A percentile compares a stretch with the other conserved stretches of the same genome.
Evolutionary conservation across 2,329 filamentous ascomycete genomes (phyloP).

Genomic region (Dothiorella sarmentorum): DNA sequence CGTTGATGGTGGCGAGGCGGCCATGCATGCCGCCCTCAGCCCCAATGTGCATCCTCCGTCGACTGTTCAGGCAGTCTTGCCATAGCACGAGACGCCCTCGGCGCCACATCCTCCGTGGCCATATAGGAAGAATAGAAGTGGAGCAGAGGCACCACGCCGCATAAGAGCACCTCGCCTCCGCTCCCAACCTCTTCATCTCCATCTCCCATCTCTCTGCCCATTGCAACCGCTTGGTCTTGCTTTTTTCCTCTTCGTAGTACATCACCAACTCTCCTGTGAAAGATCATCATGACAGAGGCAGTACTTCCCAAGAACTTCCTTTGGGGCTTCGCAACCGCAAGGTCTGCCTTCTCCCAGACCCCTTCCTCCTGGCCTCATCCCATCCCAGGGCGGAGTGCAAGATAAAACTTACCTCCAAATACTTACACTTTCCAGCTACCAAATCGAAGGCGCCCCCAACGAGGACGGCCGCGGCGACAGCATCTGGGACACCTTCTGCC

Average conservation of each 20-base stretch:
- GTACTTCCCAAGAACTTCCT: slow-evolving; percentile 39
- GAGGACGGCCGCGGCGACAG: slow-evolving; percentile 76
- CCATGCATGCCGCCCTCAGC: neutral
- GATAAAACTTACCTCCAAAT: neutral
- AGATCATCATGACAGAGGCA: slow-evolving; percentile 27
- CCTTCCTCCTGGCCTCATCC: slow-evolving; percentile 21
- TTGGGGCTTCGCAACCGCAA: slow-evolving; percentile 43
- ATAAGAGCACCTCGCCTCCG: neutral
- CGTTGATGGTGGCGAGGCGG: neutral
- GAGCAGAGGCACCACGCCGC: neutral
- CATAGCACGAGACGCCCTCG: slow-evolving; percentile 28
- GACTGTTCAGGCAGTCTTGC: neutral
- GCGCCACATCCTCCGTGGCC: slow-evolving; percentile 35
- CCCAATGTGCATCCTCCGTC: slow-evolving; percentile 4
- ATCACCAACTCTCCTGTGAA: neutral
- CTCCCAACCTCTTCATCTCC: too few species aligned
- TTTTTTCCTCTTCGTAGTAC: neutral
- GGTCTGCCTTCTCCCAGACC: slow-evolving; percentile 27
- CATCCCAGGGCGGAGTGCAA: slow-evolving; percentile 16
- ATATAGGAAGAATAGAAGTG: slow-evolving; percentile 15
- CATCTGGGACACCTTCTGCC: slow-evolving; percentile 90
- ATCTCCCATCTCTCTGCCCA: too few species aligned
- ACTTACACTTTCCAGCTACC: slow-evolving; percentile 59
- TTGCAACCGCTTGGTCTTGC: neutral
- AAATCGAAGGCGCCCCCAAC: slow-evolving; percentile 74